A percentile compares a stretch with the other conserved stretches of the same genome.
These are phyloP conservation scores for Eimeria praecox DNA, from an alignment of 169 alveolate genomes.

Conservation along the genomic window DNA sequence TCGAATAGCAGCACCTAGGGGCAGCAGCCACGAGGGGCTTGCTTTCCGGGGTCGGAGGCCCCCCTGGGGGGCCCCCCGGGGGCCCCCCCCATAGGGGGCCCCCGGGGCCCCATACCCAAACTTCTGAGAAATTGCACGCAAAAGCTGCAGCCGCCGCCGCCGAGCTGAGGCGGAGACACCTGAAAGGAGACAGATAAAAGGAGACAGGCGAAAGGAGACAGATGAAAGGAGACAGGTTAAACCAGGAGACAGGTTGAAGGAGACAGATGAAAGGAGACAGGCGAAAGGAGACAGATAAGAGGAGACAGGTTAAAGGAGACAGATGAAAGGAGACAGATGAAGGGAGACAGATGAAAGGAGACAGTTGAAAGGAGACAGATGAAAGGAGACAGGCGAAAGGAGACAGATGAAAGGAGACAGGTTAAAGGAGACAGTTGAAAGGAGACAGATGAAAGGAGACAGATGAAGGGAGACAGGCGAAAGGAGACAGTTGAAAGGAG, in stretches of 20 bases:
- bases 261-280: neutral
- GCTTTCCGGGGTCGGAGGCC: conserved; percentile 17
- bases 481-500: no score
- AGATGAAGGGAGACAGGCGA: neutral
- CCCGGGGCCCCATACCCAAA: neutral
- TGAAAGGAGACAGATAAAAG: neutral
- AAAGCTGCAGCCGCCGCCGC: conserved; percentile 26
- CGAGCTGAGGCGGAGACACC: conserved; percentile 8
- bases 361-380: conserved; percentile 5
- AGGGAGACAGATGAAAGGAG: neutral
- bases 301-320: neutral
- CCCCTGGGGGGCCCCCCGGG: conserved; percentile 7
- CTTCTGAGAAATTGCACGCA: neutral
- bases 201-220: neutral
- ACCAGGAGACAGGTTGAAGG: neutral
- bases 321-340: neutral
- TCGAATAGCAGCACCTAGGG: conserved; percentile 12
- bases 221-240: neutral
- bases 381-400: neutral
- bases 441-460: conserved; percentile 5
- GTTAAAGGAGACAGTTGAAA: neutral
- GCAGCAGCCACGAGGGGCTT: conserved; percentile 53
- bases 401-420: conserved; percentile 4
- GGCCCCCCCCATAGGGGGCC: conserved; percentile 48
- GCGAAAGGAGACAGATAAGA: neutral